These are phyloP conservation scores for Trypanosoma avium DNA, from an alignment of 208 protist species.

Conservation along the genomic window DNA sequence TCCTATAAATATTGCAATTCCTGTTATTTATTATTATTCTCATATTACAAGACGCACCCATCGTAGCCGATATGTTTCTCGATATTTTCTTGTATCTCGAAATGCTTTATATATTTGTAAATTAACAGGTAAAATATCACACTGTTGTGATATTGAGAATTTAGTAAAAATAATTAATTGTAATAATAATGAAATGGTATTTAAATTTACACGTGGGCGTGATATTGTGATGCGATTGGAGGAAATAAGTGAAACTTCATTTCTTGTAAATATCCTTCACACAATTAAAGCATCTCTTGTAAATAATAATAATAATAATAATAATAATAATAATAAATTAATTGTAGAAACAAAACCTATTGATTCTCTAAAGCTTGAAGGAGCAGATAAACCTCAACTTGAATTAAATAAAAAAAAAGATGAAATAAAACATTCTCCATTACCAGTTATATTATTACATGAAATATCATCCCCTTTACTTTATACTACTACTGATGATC, in stretches of 20 bases:
- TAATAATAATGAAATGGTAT: constrained; percentile 1
- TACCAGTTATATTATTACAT: background rate
- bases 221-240: constrained; percentile 20
- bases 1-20: background rate
- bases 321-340: too few species aligned
- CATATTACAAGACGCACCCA: constrained; percentile 1
- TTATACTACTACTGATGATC: background rate
- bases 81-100: constrained; percentile 18
- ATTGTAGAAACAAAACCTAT: too few species aligned
- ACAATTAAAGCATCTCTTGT: background rate
- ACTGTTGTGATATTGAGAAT: constrained; percentile 4
- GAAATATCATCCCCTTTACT: background rate
- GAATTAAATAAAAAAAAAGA: background rate
- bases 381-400: constrained; percentile 4
- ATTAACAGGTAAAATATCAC: background rate
- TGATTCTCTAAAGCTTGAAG: background rate
- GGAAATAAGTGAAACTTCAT: background rate
- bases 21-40: constrained; percentile 20
- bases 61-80: background rate
- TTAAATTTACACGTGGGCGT: constrained; percentile 9
- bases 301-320: background rate
- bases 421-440: background rate
- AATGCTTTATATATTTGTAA: constrained; percentile 20
- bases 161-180: constrained; percentile 16
- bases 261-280: constrained; percentile 14